Percentiles rank a stretch among this genome's conserved stretches.
phyloP scores from a whole-genome alignment of 129 eudicot species.

The Helichrysum umbraculigerum region DNA sequence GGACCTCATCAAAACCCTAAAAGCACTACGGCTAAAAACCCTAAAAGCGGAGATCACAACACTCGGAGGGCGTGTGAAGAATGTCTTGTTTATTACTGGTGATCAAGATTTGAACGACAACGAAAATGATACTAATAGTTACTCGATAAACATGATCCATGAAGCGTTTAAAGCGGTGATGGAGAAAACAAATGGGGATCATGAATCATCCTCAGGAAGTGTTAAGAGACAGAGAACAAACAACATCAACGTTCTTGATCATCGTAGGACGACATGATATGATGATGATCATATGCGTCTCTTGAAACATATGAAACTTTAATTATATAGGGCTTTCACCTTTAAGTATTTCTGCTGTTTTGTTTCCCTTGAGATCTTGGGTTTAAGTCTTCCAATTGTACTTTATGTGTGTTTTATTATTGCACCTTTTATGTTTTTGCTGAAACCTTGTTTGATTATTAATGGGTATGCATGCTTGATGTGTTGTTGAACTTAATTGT shows the following conservation, averaged over 20 bases:
- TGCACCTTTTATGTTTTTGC: background rate
- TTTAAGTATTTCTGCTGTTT: background rate
- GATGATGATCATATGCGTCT: background rate
- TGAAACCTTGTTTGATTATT: background rate
- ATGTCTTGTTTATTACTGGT: constrained; percentile 72
- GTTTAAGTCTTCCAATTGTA: background rate
- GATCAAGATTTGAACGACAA: constrained; percentile 44
- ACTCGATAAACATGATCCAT: constrained; percentile 65
- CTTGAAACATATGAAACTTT: background rate
- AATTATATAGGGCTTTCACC: background rate
- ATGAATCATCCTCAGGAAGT: constrained; percentile 63
- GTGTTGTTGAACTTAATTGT: background rate
- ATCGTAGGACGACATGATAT: constrained; percentile 20
- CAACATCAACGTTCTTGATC: constrained; percentile 45
- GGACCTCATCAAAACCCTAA: constrained; percentile 80
- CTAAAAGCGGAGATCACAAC: constrained; percentile 93
- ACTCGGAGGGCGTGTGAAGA: constrained; percentile 78
- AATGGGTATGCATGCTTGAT: background rate
- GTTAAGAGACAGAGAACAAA: constrained; percentile 83
- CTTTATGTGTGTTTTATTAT: background rate
- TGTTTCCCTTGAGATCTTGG: background rate
- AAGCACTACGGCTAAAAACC: constrained; percentile 61
- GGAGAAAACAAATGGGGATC: constrained; percentile 74
- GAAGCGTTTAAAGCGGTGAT: constrained; percentile 88
- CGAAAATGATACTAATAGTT: constrained; percentile 27